These are phyloP conservation scores for Hyphopichia khmerensis DNA, from an alignment of 1,139 yeast genomes.

Conservation along the genomic window DNA sequence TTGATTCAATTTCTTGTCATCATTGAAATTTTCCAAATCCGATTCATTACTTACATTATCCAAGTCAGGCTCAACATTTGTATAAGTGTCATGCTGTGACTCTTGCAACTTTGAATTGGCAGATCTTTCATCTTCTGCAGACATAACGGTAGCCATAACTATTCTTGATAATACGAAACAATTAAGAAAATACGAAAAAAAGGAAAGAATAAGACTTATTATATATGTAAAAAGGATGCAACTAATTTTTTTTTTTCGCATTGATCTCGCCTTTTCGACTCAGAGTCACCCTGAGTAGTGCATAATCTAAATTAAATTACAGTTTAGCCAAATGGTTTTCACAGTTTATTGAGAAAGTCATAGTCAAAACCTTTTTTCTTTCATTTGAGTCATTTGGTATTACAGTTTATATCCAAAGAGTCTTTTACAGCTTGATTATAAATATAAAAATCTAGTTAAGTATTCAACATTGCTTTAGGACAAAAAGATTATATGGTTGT, in stretches of 20 bases:
- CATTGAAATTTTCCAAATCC: not conserved
- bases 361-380: too few species aligned
- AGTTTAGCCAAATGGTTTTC: too few species aligned
- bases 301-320: too few species aligned
- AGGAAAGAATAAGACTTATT: not conserved
- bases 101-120: not conserved
- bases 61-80: not conserved
- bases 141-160: not conserved
- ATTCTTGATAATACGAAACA: not conserved
- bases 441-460: too few species aligned
- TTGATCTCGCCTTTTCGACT: not conserved
- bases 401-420: not conserved
- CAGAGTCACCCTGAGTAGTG: not conserved
- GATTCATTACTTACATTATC: not conserved
- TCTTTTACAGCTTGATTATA: too few species aligned
- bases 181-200: not conserved
- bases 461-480: too few species aligned
- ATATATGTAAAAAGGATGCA: not conserved
- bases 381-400: too few species aligned
- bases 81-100: not conserved
- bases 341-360: too few species aligned
- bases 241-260: not conserved
- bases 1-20: slow-evolving; percentile 45
- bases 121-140: not conserved
- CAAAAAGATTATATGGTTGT: too few species aligned